These are phyloP conservation scores for Aphanomyces euteiches DNA, from an alignment of 352 stramenopile species.

Conservation along the genomic window DNA sequence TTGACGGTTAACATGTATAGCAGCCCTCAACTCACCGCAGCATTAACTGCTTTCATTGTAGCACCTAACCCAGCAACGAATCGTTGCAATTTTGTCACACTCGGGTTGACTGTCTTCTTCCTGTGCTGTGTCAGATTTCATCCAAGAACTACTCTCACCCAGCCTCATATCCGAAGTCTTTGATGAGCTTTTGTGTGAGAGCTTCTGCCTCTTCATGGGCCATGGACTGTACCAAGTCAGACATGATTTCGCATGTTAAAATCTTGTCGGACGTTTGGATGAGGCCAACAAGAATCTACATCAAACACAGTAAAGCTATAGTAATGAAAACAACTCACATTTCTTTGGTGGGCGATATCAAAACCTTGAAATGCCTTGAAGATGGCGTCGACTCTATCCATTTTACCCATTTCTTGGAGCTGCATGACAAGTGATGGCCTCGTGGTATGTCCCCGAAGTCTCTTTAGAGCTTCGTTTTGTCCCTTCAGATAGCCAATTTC, in stretches of 20 bases:
- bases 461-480: not conserved
- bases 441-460: not conserved
- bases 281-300: conserved; percentile 21
- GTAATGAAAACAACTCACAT: not conserved
- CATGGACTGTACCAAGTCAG: conserved; percentile 20
- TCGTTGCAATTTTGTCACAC: conserved; percentile 5
- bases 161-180: conserved; percentile 2
- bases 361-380: conserved; percentile 11
- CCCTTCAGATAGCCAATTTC: not conserved
- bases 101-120: conserved; percentile 1
- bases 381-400: conserved; percentile 23
- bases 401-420: conserved; percentile 21
- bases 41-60: conserved; percentile 10
- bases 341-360: not conserved
- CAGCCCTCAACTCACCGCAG: not conserved
- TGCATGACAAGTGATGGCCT: conserved; percentile 14
- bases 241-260: conserved; percentile 9
- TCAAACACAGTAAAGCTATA: not conserved
- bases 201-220: conserved; percentile 10
- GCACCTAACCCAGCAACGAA: conserved; percentile 2
- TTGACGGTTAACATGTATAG: not conserved
- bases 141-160: not conserved
- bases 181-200: conserved; percentile 7
- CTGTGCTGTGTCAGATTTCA: not conserved
- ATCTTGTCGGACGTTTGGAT: conserved; percentile 17